These are phyloP conservation scores for Ustilago shanxiensis DNA, from an alignment of 1,284 basidiomycete species.

Conservation along the genomic window DNA sequence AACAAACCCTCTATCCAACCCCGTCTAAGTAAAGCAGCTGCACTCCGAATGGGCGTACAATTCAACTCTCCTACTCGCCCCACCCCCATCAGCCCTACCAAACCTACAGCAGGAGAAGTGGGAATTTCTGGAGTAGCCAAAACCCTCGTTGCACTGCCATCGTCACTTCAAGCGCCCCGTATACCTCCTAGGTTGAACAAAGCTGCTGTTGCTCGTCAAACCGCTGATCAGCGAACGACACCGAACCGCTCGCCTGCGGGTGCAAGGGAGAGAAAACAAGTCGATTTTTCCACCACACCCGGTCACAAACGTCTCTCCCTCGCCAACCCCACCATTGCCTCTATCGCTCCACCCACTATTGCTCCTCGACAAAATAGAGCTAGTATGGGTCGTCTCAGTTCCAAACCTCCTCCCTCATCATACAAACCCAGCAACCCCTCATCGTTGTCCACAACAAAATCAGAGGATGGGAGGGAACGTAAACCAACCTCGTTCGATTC, in stretches of 20 bases:
- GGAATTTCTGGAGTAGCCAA: constrained; percentile 54
- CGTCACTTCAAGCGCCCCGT: constrained; percentile 38
- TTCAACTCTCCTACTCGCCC: constrained; percentile 10
- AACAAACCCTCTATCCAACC: constrained; percentile 79
- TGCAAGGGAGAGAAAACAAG: constrained; percentile 26
- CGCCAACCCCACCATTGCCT: constrained; percentile 11
- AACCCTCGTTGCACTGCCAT: constrained; percentile 27
- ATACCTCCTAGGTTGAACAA: constrained; percentile 56
- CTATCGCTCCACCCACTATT: constrained; percentile 32
- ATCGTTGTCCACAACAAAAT: neutral
- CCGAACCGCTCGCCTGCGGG: too few relatives aligned
- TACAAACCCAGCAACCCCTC: neutral
- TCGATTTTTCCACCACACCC: constrained; percentile 55
- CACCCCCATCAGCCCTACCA: constrained; percentile 1
- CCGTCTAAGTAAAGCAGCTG: constrained; percentile 80
- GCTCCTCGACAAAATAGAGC: constrained; percentile 38
- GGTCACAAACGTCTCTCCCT: constrained; percentile 49
- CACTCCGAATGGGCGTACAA: constrained; percentile 60
- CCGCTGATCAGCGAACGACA: too few relatives aligned
- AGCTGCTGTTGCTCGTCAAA: constrained; percentile 47
- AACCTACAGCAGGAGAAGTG: constrained; percentile 1
- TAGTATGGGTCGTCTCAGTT: constrained; percentile 21
- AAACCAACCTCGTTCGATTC: constrained; percentile 37
- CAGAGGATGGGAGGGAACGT: neutral
- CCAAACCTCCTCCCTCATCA: constrained; percentile 5